Percentiles rank a stretch among this genome's conserved stretches.
Evolutionary conservation across 1,139 yeast genomes (phyloP).

Genomic region (Saccharomyces hybrid): DNA sequence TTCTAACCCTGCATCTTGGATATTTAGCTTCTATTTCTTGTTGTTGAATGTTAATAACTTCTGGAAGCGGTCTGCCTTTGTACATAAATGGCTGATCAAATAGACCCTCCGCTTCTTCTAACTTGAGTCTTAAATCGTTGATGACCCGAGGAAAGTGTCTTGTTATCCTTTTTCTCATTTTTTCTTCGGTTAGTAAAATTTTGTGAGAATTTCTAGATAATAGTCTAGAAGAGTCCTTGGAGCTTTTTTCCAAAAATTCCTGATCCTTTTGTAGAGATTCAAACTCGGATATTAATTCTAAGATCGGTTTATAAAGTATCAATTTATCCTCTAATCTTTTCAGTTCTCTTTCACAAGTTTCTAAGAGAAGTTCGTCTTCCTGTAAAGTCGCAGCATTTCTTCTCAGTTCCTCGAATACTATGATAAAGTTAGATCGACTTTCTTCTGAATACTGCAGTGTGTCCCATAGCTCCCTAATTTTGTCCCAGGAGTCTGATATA

Average conservation of each 20-base stretch:
- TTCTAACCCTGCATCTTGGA: conserved; percentile 28
- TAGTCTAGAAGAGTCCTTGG: conserved; percentile 74
- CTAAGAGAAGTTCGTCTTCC: conserved; percentile 43
- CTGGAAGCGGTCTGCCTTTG: conserved; percentile 42
- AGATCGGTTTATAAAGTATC: conserved; percentile 46
- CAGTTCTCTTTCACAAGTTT: conserved; percentile 58
- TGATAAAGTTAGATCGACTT: conserved; percentile 36
- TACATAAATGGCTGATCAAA: conserved; percentile 37
- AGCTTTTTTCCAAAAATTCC: conserved; percentile 53
- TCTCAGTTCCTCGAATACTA: conserved; percentile 25
- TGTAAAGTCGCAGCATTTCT: conserved; percentile 35
- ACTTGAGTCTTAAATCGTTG: conserved; percentile 41
- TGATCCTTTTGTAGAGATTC: conserved; percentile 54
- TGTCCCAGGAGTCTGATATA: conserved; percentile 51
- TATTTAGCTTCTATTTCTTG: conserved; percentile 31
- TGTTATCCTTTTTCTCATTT: conserved; percentile 55
- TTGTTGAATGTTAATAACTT: conserved; percentile 39
- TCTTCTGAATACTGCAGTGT: conserved; percentile 47
- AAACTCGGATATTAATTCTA: conserved; percentile 48
- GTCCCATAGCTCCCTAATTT: conserved; percentile 57
- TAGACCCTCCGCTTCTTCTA: conserved; percentile 41
- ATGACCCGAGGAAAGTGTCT: conserved; percentile 61
- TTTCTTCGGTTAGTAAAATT: conserved; percentile 73
- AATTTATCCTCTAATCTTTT: conserved; percentile 42
- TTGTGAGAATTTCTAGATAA: conserved; percentile 71